Base-by-base conservation (phyloP, 176 grass and related monocot genomes). In the Carex pumila region DNA sequence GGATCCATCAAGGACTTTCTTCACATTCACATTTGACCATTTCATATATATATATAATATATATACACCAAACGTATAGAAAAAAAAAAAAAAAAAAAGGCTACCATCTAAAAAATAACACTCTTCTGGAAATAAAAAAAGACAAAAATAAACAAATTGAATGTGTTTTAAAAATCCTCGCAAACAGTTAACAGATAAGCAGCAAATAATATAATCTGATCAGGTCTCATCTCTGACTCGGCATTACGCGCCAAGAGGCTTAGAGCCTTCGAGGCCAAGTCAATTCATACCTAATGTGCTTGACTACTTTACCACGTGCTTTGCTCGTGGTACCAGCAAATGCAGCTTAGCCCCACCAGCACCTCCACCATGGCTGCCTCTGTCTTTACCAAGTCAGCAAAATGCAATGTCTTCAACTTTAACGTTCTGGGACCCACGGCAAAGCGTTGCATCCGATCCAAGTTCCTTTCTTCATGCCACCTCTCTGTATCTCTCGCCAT, bases 321-420 rank as follows among this genome's bases (percentile, higher is more conserved):
- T 71, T 85, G 87, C 18, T 91, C 91, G n/a, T 90, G 85, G 47
- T 91, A 92, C 92, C 95, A 92, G 43, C 89, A 90, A 10, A 91
- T 80, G 58, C 92, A 88, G 79, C 92, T 95, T 37, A 95, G 84
- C 21, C 83, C 80, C 62, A 98, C 86, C 56, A 98, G 88, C 79
- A 95, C 89, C 81, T 95, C 89, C 13, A 95, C 86, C 41, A 94
- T 88, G 8, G 88, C 89, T 11, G 88, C 85, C 65, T 98, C 88
- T 57, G 89, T 84, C 92, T 95, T 98, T 22, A 54, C 63, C 60
- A 71, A 63, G 59, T 98, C 92, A 0, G 95, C 91, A 62, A 98
- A 93, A 84, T 95, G 95, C 62, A 98, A 80, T 47, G 95, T 95
- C 83, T 98, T 92, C 86, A 98, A 83, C 85, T 85, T 83, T 6